phyloP scores from a whole-genome alignment of 139 green algal genomes.

The Picochlorum sp. region DNA sequence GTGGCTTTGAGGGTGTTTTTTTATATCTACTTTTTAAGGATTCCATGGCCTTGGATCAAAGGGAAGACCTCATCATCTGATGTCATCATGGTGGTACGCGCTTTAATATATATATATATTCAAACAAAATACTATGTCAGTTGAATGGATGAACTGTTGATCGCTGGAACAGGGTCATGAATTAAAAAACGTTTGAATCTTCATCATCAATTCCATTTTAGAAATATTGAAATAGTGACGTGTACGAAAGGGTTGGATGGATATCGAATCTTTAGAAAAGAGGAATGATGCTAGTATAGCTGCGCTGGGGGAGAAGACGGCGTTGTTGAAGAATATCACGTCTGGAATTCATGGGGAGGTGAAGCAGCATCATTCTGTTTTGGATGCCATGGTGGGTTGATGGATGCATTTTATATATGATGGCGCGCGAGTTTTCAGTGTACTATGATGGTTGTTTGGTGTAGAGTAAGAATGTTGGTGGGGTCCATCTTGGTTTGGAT shows the following conservation, averaged over 20 bases:
- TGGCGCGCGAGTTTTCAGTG: neutral
- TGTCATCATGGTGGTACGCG: too few relatives aligned
- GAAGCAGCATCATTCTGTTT: constrained; percentile 44
- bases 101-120: too few relatives aligned
- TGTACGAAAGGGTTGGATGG: constrained; percentile 17
- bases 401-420: neutral
- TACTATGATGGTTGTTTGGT: neutral
- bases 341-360: constrained; percentile 51
- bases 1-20: too few relatives aligned
- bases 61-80: too few relatives aligned
- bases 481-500: constrained; percentile 34
- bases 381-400: constrained; percentile 50
- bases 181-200: too few relatives aligned
- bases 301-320: constrained; percentile 47
- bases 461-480: constrained; percentile 29
- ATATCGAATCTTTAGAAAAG: constrained; percentile 57
- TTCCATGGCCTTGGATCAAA: too few relatives aligned
- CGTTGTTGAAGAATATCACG: constrained; percentile 49
- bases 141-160: too few relatives aligned
- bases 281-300: constrained; percentile 62
- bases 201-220: too few relatives aligned
- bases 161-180: too few relatives aligned
- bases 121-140: too few relatives aligned
- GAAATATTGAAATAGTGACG: too few relatives aligned
- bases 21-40: too few relatives aligned